Percentiles rank a stretch among this genome's conserved stretches.
These are phyloP conservation scores for Arthroderma uncinatum DNA, from an alignment of 2,329 filamentous ascomycete species.

Conservation along the genomic window DNA sequence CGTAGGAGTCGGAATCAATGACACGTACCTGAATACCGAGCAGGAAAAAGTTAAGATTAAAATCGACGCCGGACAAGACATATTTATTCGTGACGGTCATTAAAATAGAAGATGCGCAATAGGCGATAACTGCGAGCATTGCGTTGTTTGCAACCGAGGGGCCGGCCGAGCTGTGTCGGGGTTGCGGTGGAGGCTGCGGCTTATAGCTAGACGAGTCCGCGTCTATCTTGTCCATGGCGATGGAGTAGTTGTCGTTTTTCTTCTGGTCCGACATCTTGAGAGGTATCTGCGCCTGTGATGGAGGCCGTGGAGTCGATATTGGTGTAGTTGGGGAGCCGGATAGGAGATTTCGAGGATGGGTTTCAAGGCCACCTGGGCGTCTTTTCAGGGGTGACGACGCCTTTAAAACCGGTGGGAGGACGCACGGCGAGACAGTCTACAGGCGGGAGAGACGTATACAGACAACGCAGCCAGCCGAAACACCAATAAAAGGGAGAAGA, in stretches of 20 bases:
- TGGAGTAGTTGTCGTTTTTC: constrained; percentile 64
- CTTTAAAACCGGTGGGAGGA: background rate
- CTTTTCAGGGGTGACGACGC: constrained; percentile 2
- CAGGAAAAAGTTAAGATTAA: constrained; percentile 96
- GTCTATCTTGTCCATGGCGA: constrained; percentile 55
- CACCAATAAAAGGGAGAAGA: background rate
- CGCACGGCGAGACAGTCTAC: background rate
- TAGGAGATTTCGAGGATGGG: background rate
- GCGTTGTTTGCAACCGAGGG: constrained; percentile 60
- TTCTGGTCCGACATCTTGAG: constrained; percentile 73
- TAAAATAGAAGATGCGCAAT: constrained; percentile 91
- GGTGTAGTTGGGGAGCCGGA: background rate
- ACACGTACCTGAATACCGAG: constrained; percentile 70
- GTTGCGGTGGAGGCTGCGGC: constrained; percentile 28
- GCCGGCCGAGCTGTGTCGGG: constrained; percentile 25
- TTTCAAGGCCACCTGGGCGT: background rate
- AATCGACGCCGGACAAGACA: constrained; percentile 77
- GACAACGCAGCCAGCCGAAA: background rate
- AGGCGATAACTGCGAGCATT: constrained; percentile 68
- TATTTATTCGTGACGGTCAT: constrained; percentile 99
- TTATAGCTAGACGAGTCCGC: constrained; percentile 40
- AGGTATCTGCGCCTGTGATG: background rate
- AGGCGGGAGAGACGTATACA: background rate
- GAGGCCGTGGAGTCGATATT: background rate
- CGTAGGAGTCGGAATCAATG: background rate